Evolutionary conservation across 805 yeast species (phyloP), one percentile per base, ranked within the genome.

Genomic region (Nakazawaea populi): DNA sequence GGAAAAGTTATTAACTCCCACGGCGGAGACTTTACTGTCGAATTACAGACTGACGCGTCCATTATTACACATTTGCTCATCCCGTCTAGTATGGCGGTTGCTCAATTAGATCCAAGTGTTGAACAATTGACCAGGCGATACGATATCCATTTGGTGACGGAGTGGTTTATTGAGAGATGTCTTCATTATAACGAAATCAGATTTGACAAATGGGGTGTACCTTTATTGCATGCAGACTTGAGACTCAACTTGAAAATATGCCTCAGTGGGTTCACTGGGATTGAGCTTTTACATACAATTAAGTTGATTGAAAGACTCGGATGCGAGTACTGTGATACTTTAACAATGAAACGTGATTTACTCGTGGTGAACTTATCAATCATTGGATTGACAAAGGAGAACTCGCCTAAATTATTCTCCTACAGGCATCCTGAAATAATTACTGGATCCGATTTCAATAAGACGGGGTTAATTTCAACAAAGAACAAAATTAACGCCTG

Each of bases 81-180:
- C 1, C 65, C 70, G 1, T 61, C 69, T 4, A 42, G 42, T 28
- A 46, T 55, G 11, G 37, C 64, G 0, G 47, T 43, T 12, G 45
- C 43, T 10, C 39, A 44, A 32, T 27, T 65, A 2, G 63, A 66
- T 1, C 28, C 29, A 3, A 47, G 56, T 4, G n/a, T 64, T 8
- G 35, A 47, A 12, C 35, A 35, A 6, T 36, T 57, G 31, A 41
- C 51, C 5, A 55, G 54, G 5, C 46, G 61, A 37, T 27, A 62
- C 54, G 57, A 53, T 4, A 56, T 60, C 3, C 59, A 60, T 14
- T 54, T 82, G 0, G 77, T 82, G 2, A 88, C 96, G 0, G 96
- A 89, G 63, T 88, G 92, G 87, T 83, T 84, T 56, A 67, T 89
- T 10, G 96, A 89, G 64, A 69, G 96, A 52, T 78, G 87, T 28